Evolutionary conservation across 129 eudicot genomes (phyloP), one percentile per base, ranked within the genome.

Genomic region (Arctium minus): DNA sequence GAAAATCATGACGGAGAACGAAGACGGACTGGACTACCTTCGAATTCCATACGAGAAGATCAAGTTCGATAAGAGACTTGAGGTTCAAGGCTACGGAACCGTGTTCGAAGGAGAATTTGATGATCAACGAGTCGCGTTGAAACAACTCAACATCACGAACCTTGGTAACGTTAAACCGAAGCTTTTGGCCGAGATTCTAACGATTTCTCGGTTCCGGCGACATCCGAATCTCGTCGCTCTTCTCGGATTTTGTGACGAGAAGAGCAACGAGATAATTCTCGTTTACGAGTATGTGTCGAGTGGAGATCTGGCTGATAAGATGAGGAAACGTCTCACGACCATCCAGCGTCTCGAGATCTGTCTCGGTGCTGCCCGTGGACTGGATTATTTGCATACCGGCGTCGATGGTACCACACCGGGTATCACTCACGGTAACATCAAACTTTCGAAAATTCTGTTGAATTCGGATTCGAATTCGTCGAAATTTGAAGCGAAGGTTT

Each of bases 141-240:
- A 84, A 32, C 76, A 42, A 76, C n/a, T 84, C 22, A 84, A 84
- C 77, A 84, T 84, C 72, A 84, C 87, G 8, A 84, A 84, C 76
- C 80, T 84, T 0, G 77, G 64, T 44, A 84, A 74, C 62, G 50
- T 84, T 17, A 84, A 84, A 46, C 77, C 84, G 0, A 79, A 79
- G 32, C 56, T 84, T 6, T 37, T 84, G 46, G 76, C 44, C 15
- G 87, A 84, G 84, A 79, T 84, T 65, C 17, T 79, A 79, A 79
- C 72, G 4, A 74, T 84, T 36, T 42, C 87, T 8, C 67, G 27
- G n/a, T 84, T 84, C 87, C 72, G 84, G 17, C 46, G 48, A 9
- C 87, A 84, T 36, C 87, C 87, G 5, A 84, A 79, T 74, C 76
- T 84, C 17, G 87, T 84, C 1, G 84, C 87, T 67, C 84, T 84